A percentile compares a stretch with the other conserved stretches of the same genome.
phyloP scores from a whole-genome alignment of 2,329 filamentous ascomycete species.

The Lasiodiplodia citricola region DNA sequence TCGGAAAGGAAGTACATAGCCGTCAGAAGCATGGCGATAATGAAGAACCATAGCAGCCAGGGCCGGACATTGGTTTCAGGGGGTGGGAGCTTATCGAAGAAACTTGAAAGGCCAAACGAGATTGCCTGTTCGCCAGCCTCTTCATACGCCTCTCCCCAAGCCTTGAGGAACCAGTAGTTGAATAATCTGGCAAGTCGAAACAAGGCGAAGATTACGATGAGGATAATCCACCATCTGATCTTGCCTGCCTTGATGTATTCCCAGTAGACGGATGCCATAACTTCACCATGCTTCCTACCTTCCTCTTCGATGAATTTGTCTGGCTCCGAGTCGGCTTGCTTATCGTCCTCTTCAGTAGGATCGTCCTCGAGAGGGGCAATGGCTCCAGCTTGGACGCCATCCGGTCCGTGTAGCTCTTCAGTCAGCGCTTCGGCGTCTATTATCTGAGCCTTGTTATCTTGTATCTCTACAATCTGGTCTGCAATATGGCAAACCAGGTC shows the following conservation, averaged over 20 bases:
- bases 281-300: slow-evolving; percentile 73
- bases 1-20: slow-evolving; percentile 63
- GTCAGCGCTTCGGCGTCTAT: slow-evolving; percentile 36
- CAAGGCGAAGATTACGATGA: slow-evolving; percentile 66
- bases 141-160: slow-evolving; percentile 81
- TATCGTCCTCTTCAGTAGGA: slow-evolving; percentile 32
- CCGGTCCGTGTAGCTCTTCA: slow-evolving; percentile 11
- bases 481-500: slow-evolving; percentile 77
- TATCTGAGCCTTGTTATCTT: slow-evolving; percentile 60
- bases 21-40: slow-evolving; percentile 54
- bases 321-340: slow-evolving; percentile 43
- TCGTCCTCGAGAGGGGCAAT: slow-evolving; percentile 25
- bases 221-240: slow-evolving; percentile 71
- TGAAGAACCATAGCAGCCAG: slow-evolving; percentile 75
- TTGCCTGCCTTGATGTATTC: slow-evolving; percentile 83
- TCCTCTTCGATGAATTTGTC: slow-evolving; percentile 84
- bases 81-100: slow-evolving; percentile 61
- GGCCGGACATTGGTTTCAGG: slow-evolving; percentile 71
- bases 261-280: slow-evolving; percentile 79
- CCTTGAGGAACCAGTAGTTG: slow-evolving; percentile 81
- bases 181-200: slow-evolving; percentile 70
- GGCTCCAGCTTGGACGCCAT: background rate
- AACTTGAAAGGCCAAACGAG: background rate
- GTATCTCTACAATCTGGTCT: slow-evolving; percentile 73
- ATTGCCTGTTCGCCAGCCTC: slow-evolving; percentile 25